Evolutionary conservation across 805 yeast species (phyloP).

Genomic region (Metschnikowia cerradonensis): DNA sequence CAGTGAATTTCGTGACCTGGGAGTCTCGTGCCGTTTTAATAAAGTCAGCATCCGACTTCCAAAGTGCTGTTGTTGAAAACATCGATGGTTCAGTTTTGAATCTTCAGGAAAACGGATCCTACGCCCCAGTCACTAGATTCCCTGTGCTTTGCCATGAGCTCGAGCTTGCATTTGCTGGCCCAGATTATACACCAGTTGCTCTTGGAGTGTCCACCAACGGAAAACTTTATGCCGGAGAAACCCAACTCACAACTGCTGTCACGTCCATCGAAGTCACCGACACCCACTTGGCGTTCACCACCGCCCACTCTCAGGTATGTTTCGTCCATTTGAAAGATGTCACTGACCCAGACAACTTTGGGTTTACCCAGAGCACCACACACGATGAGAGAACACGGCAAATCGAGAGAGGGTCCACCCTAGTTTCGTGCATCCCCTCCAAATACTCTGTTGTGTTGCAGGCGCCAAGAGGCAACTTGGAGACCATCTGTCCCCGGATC

Average conservation of each 20-base stretch:
- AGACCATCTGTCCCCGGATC: slow-evolving; percentile 88
- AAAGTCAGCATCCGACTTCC: slow-evolving; percentile 52
- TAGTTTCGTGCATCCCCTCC: slow-evolving; percentile 78
- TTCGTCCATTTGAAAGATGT: slow-evolving; percentile 64
- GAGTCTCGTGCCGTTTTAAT: slow-evolving; percentile 49
- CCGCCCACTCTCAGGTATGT: slow-evolving; percentile 79
- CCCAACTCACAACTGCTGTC: slow-evolving; percentile 63
- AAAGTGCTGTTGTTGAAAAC: slow-evolving; percentile 52
- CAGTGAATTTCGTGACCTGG: slow-evolving; percentile 6
- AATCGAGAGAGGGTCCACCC: slow-evolving; percentile 87
- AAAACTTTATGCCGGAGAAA: slow-evolving; percentile 60
- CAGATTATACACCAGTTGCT: slow-evolving; percentile 29
- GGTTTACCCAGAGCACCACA: slow-evolving; percentile 20
- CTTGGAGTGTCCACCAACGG: slow-evolving; percentile 80
- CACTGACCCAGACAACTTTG: slow-evolving; percentile 34
- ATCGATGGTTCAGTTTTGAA: slow-evolving; percentile 57
- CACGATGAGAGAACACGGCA: slow-evolving; percentile 81
- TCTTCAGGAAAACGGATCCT: slow-evolving; percentile 27
- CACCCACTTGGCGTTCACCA: slow-evolving; percentile 72
- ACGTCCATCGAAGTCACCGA: slow-evolving; percentile 78
- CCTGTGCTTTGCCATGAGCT: slow-evolving; percentile 65
- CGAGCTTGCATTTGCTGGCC: slow-evolving; percentile 37
- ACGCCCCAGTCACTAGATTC: slow-evolving; percentile 44
- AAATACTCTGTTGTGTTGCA: slow-evolving; percentile 80
- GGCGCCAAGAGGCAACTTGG: slow-evolving; percentile 95